Conservation (phyloP, 306 rosid species). For the Begonia fuchsioides region DNA sequence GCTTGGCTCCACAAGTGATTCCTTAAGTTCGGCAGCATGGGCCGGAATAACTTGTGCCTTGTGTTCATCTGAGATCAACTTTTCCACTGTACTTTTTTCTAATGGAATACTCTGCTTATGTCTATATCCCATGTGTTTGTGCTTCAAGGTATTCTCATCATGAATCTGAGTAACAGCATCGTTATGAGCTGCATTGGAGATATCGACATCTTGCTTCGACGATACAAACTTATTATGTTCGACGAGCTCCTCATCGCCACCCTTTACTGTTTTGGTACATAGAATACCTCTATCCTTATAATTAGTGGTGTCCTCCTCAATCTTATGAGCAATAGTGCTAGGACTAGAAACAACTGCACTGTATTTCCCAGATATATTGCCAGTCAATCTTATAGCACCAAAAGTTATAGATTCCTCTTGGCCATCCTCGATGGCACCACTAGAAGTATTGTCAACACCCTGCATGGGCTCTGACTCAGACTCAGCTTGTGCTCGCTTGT, state of each 20-base stretch:
- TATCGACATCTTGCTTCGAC: conserved; percentile 29
- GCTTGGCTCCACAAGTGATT: conserved; percentile 28
- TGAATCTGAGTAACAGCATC: conserved; percentile 25
- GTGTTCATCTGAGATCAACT: conserved; percentile 11
- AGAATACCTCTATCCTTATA: conserved; percentile 23
- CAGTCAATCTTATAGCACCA: conserved; percentile 15
- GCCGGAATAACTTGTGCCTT: conserved; percentile 24
- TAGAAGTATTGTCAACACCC: conserved; percentile 23
- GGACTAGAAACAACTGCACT: conserved; percentile 17
- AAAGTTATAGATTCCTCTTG: conserved; percentile 32
- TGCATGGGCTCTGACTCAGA: conserved; percentile 29
- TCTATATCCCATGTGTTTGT: conserved; percentile 38
- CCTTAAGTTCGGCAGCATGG: conserved; percentile 16
- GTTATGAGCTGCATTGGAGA: conserved; percentile 20
- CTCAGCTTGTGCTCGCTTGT: conserved; percentile 33
- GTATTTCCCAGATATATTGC: conserved; percentile 16
- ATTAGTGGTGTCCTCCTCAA: conserved; percentile 15
- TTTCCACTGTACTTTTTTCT: conserved; percentile 29
- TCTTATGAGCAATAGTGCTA: conserved; percentile 18
- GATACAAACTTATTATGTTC: conserved; percentile 25
- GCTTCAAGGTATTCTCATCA: conserved; percentile 40
- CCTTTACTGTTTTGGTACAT: conserved; percentile 13
- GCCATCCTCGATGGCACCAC: conserved; percentile 31
- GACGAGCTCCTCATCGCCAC: conserved; percentile 19
- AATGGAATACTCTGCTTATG: conserved; percentile 40